phyloP scores from a whole-genome alignment of 2,329 filamentous ascomycete genomes.

The Colletotrichum gloeosporioides region DNA sequence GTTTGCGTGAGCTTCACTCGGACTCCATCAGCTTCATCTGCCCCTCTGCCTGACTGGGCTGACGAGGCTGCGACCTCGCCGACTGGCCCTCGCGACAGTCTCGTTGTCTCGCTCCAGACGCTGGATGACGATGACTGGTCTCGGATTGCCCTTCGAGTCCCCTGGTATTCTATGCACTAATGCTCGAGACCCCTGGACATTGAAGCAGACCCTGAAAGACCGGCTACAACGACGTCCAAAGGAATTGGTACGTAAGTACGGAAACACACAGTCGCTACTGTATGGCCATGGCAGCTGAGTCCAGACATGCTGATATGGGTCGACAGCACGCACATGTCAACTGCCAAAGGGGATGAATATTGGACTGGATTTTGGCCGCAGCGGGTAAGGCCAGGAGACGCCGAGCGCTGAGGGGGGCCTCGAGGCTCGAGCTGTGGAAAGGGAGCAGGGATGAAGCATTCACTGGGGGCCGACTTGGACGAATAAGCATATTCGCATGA shows the following conservation, averaged over 20 bases:
- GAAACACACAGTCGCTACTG: not conserved
- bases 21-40: not conserved
- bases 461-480: not conserved
- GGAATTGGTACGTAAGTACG: not conserved
- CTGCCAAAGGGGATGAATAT: not conserved
- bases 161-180: not conserved
- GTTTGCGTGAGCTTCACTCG: not conserved
- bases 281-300: not conserved
- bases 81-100: not conserved
- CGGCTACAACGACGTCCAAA: not conserved
- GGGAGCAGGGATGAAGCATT: not conserved
- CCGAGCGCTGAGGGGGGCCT: not conserved
- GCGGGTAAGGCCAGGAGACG: not conserved
- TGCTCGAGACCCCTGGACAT: not conserved
- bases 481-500: conserved; percentile 9
- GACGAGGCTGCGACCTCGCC: not conserved
- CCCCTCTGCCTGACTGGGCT: not conserved
- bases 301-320: not conserved
- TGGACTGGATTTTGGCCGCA: not conserved
- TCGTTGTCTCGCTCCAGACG: not conserved
- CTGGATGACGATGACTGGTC: conserved; percentile 6
- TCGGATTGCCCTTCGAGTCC: not conserved
- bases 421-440: not conserved
- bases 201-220: not conserved
- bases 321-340: not conserved